A percentile compares a stretch with the other conserved stretches of the same genome.
Conservation (phyloP, 202 grass and related monocot genomes). For the Schoenoplectus tabernaemontani region DNA sequence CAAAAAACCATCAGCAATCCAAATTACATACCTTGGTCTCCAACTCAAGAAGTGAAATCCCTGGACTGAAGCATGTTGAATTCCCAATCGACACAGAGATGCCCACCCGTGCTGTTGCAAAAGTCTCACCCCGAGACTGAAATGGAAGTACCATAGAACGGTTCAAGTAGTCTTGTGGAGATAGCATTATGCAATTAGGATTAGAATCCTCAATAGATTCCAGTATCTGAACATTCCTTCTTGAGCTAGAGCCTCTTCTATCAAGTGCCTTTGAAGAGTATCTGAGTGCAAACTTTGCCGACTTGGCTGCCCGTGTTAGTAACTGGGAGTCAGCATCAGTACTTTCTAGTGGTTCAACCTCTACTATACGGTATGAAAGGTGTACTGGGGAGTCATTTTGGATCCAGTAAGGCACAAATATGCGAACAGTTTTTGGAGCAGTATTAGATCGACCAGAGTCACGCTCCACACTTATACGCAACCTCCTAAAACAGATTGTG, state of each 20-base stretch:
- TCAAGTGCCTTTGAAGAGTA: slow-evolving; percentile 83
- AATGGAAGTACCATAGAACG: slow-evolving; percentile 37
- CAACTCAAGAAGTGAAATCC: slow-evolving; percentile 92
- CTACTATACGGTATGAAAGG: slow-evolving; percentile 77
- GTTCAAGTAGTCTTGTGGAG: slow-evolving; percentile 87
- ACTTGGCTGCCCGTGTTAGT: slow-evolving; percentile 59
- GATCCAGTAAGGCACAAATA: slow-evolving; percentile 99
- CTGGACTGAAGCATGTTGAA: slow-evolving; percentile 63
- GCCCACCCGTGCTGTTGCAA: slow-evolving; percentile 54
- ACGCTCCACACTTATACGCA: slow-evolving; percentile 91
- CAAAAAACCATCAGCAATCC: slow-evolving; percentile 1
- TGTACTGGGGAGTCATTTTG: slow-evolving; percentile 70
- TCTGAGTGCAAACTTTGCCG: slow-evolving; percentile 79
- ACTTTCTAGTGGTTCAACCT: slow-evolving; percentile 61
- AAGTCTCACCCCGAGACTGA: slow-evolving; percentile 50
- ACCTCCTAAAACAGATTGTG: slow-evolving; percentile 40
- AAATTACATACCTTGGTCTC: slow-evolving; percentile 70
- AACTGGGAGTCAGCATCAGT: slow-evolving; percentile 52
- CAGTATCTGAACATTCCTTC: slow-evolving; percentile 63
- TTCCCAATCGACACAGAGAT: slow-evolving; percentile 61
- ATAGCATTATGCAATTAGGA: slow-evolving; percentile 74
- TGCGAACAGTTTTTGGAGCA: slow-evolving; percentile 75
- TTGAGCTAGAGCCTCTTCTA: slow-evolving; percentile 44
- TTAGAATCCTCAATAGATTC: slow-evolving; percentile 74
- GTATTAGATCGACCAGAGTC: slow-evolving; percentile 81